Evolutionary conservation across 2,329 filamentous ascomycete species (phyloP).

Genomic region (Colletotrichum lini): DNA sequence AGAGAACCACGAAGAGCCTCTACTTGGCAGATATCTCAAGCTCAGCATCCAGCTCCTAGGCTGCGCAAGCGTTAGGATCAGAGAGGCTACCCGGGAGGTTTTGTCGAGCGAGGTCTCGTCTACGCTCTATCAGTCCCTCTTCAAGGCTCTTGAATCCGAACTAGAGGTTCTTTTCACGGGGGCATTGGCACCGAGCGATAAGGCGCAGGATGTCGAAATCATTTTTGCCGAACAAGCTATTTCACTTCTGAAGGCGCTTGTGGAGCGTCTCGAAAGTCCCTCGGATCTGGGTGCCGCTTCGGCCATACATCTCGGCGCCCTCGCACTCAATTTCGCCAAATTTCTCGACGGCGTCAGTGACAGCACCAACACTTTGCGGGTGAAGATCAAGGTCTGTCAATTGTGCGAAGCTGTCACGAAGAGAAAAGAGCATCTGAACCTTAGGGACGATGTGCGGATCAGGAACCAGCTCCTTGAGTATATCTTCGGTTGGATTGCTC

Average conservation of each 20-base stretch:
- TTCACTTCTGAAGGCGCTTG: constrained; percentile 73
- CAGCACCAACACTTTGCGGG: constrained; percentile 68
- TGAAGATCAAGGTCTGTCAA: constrained; percentile 80
- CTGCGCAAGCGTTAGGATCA: constrained; percentile 74
- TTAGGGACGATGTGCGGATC: constrained; percentile 78
- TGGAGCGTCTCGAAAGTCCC: constrained; percentile 75
- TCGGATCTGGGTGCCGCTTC: constrained; percentile 74
- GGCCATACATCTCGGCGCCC: constrained; percentile 73
- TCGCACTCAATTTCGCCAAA: constrained; percentile 77
- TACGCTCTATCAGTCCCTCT: constrained; percentile 72
- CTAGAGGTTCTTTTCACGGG: constrained; percentile 74
- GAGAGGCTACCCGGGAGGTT: constrained; percentile 77
- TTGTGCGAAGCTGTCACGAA: constrained; percentile 75
- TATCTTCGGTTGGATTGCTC: constrained; percentile 78
- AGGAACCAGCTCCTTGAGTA: constrained; percentile 78
- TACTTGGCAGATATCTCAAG: constrained; percentile 72
- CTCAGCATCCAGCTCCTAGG: constrained; percentile 76
- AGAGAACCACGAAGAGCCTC: constrained; percentile 72
- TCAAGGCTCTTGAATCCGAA: constrained; percentile 76
- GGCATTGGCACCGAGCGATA: constrained; percentile 64
- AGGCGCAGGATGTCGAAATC: constrained; percentile 72
- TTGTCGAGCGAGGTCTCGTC: constrained; percentile 76
- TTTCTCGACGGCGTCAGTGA: constrained; percentile 74
- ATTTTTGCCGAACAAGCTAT: constrained; percentile 78
- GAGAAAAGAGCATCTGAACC: constrained; percentile 77